Evolutionary conservation across 768 basidiomycete genomes (phyloP), one percentile per base, ranked within the genome.

Genomic region (Naganishia antarctica): DNA sequence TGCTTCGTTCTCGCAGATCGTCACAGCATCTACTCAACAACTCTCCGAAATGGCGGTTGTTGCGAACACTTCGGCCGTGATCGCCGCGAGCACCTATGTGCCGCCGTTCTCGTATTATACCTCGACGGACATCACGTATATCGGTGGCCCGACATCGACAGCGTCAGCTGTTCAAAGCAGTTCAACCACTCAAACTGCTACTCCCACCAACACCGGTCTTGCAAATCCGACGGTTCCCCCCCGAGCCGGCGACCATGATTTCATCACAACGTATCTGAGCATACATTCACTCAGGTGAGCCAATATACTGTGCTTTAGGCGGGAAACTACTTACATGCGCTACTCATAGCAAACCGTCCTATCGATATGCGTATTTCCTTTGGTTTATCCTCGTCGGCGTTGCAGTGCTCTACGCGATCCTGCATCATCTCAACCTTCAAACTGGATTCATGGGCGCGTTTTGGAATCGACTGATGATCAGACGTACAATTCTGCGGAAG

Each of bases 401-500:
- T 21, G 68, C 69, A 28, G 37, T 72, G 18, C 29, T 78, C 41
- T 74, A 75, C 58, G 63, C 73, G 12, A 4, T 76, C n/a, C 50
- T 69, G 7, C 74, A 78, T 41, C 77, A 78, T 58, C 60, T 71
- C 21, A 69, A 71, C 32, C 66, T 75, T 45, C 66, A 70, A 6
- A 49, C 68, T 16, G 78, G 78, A 7, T 74, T 76, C 1, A 9
- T 82, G 1, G 84, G 84, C 23, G 84, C 85, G 1, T 61, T 78
- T 25, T 87, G 84, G 83, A 80, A 76, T 21, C 84, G 83, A 74
- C 85, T 84, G 83, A 71, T 83, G 6, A 64, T 87, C 18, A 81
- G 84, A 18, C 79, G 85, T 44, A 76, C 82, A 51, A 85, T 85
- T n/a, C 84, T 83, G 81, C 78, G 83, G 47, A 83, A 82, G 71